Percentiles rank a stretch among this genome's conserved stretches.
Conservation (phyloP, 805 yeast genomes). For the Suhomyces vadensis region DNA sequence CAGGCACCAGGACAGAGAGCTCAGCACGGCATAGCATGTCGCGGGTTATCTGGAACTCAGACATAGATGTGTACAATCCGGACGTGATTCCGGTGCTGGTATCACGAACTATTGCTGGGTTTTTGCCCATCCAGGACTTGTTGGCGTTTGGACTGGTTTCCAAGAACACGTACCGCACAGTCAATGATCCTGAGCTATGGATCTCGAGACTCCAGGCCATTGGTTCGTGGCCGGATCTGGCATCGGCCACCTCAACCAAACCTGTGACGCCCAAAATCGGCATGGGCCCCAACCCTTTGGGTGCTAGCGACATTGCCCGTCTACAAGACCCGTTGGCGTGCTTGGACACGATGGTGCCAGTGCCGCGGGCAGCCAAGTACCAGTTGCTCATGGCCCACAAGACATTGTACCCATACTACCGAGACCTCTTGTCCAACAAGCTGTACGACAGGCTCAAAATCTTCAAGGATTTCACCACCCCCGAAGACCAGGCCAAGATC, state of each 20-base stretch:
- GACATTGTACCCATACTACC: constrained; percentile 44
- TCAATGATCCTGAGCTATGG: constrained; percentile 43
- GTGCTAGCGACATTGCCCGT: constrained; percentile 8
- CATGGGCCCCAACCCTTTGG: constrained; percentile 5
- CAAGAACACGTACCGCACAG: constrained; percentile 38
- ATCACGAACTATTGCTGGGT: constrained; percentile 34
- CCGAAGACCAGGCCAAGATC: constrained; percentile 52
- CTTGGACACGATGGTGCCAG: constrained; percentile 26
- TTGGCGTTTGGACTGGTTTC: constrained; percentile 40
- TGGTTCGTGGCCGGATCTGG: constrained; percentile 47
- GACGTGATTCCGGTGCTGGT: constrained; percentile 39
- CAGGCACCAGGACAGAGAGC: too few relatives aligned
- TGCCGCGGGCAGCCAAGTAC: constrained; percentile 33
- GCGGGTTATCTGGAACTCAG: constrained; percentile 47
- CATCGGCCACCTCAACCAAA: too few relatives aligned
- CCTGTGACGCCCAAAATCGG: not conserved
- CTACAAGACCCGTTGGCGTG: constrained; percentile 36
- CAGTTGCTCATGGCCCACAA: constrained; percentile 42
- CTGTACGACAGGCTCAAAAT: constrained; percentile 44
- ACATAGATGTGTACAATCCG: constrained; percentile 44
- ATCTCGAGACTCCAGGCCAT: constrained; percentile 32
- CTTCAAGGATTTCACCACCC: constrained; percentile 48
- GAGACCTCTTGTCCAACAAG: constrained; percentile 44
- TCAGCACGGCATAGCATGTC: too few relatives aligned
- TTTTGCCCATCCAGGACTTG: constrained; percentile 40